These are phyloP conservation scores for Penicillium expansum DNA, from an alignment of 2,329 filamentous ascomycete genomes.

Conservation along the genomic window DNA sequence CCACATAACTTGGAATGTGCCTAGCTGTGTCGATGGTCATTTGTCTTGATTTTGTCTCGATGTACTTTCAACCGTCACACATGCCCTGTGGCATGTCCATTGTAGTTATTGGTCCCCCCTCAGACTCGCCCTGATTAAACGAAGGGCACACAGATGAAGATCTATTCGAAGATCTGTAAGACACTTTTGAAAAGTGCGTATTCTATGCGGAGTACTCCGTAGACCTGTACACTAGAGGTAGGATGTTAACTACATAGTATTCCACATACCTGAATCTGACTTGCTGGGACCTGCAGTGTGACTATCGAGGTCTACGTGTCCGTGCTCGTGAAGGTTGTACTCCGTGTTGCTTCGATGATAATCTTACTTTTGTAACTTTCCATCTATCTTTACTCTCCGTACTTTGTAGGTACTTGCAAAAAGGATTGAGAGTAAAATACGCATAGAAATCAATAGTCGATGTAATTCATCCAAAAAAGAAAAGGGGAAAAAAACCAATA, in stretches of 20 bases:
- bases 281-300: slow-evolving; percentile 6
- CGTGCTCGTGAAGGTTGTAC: background rate
- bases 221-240: background rate
- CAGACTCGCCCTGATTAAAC: background rate
- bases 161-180: background rate
- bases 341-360: background rate
- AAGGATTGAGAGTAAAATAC: background rate
- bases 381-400: too few relatives aligned
- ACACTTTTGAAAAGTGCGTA: background rate
- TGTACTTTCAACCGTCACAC: background rate
- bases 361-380: background rate
- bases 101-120: background rate
- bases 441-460: slow-evolving; percentile 11
- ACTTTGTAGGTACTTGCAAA: slow-evolving; percentile 25
- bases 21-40: background rate
- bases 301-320: background rate
- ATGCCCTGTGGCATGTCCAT: background rate
- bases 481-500: slow-evolving; percentile 8
- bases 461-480: background rate
- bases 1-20: background rate
- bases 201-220: background rate
- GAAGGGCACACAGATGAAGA: background rate
- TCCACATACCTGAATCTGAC: background rate
- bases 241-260: background rate
- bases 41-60: background rate